Conservation (phyloP, 306 rosid genomes). For the Mimosa pudica region DNA sequence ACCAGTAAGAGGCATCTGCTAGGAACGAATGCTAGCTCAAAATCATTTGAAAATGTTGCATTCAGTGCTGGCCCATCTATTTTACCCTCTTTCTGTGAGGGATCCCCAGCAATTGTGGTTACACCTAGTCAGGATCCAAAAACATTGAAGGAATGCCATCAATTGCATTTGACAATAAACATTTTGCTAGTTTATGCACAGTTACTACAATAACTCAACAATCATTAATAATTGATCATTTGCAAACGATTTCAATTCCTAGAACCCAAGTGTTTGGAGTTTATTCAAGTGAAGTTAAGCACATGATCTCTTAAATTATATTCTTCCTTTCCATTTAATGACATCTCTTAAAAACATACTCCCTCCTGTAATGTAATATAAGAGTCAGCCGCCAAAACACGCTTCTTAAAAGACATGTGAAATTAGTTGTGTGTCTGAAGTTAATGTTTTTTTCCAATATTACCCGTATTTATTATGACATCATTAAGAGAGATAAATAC, state of each 20-base stretch:
- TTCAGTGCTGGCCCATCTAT: slow-evolving; percentile 69
- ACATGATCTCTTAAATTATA: neutral
- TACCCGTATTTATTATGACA: too few species aligned
- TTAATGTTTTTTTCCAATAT: too few species aligned
- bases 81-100: slow-evolving; percentile 38
- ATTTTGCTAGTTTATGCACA: neutral
- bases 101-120: slow-evolving; percentile 73
- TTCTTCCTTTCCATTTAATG: slow-evolving; percentile 8
- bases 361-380: too few species aligned
- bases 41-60: slow-evolving; percentile 57
- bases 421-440: too few species aligned
- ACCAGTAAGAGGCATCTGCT: slow-evolving; percentile 57
- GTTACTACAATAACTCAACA: neutral
- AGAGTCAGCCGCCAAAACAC: too few species aligned
- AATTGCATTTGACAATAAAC: slow-evolving; percentile 3
- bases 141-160: slow-evolving; percentile 21
- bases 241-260: slow-evolving; percentile 1
- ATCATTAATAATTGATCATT: neutral
- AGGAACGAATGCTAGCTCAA: slow-evolving; percentile 59
- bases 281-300: neutral
- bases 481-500: too few species aligned
- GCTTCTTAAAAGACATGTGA: too few species aligned
- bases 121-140: slow-evolving; percentile 54
- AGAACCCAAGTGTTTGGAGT: slow-evolving; percentile 14
- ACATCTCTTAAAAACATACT: neutral